phyloP scores from a whole-genome alignment of 2,329 filamentous ascomycete species.

The Aureobasidium mangrovei region DNA sequence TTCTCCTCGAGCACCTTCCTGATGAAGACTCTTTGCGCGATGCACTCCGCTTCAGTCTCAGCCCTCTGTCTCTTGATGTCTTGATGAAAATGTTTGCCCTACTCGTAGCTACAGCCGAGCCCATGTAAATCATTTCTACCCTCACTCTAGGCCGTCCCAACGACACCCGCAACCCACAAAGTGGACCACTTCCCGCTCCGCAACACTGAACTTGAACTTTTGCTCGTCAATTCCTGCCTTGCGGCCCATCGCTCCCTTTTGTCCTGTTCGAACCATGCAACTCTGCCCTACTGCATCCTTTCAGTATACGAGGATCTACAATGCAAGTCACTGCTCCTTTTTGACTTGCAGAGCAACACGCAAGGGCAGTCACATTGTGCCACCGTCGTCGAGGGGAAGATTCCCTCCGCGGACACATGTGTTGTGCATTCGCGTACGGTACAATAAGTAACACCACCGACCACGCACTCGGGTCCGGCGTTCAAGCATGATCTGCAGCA shows the following conservation, averaged over 20 bases:
- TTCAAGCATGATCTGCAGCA: slow-evolving; percentile 7
- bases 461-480: not conserved
- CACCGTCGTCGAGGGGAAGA: not conserved
- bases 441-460: too few species aligned
- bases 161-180: not conserved
- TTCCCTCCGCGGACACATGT: not conserved
- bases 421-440: not conserved
- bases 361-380: not conserved
- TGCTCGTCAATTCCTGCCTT: slow-evolving; percentile 7
- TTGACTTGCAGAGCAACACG: too few species aligned
- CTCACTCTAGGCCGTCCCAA: not conserved
- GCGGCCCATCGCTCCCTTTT: not conserved
- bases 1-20: not conserved
- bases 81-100: too few species aligned
- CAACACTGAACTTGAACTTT: not conserved
- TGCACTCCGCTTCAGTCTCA: not conserved
- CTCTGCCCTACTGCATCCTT: too few species aligned
- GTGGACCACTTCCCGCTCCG: not conserved
- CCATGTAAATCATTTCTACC: not conserved
- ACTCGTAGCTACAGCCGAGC: not conserved
- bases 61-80: not conserved
- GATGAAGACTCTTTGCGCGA: not conserved
- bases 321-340: too few species aligned
- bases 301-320: too few species aligned
- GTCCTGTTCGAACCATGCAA: too few species aligned